Evolutionary conservation across 2,329 filamentous ascomycete species (phyloP).

Genomic region (Trichoderma sp.): DNA sequence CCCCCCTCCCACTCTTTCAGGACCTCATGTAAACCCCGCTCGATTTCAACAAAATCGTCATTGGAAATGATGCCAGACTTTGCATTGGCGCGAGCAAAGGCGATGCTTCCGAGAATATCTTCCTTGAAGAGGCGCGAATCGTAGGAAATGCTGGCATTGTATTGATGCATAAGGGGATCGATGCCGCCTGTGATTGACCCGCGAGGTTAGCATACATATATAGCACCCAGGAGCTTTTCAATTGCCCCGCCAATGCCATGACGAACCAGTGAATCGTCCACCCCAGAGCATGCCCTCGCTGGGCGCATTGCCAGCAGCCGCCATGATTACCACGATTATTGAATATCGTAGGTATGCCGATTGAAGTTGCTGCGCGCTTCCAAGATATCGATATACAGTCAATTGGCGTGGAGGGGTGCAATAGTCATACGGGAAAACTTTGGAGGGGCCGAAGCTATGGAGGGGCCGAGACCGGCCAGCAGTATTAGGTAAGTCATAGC

Average conservation of each 20-base stretch:
- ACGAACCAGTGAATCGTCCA: constrained; percentile 50
- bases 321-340: neutral
- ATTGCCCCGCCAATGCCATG: constrained; percentile 19
- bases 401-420: no score
- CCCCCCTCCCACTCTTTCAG: constrained; percentile 52
- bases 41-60: constrained; percentile 71
- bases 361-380: no score
- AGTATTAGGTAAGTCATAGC: no score
- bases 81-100: constrained; percentile 76
- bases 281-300: constrained; percentile 42
- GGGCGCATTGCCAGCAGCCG: constrained; percentile 28
- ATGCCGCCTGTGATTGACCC: constrained; percentile 47
- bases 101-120: constrained; percentile 78
- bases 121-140: constrained; percentile 76
- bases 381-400: no score
- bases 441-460: no score
- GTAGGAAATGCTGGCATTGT: constrained; percentile 72
- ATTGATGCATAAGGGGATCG: constrained; percentile 81
- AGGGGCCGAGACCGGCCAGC: neutral
- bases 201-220: constrained; percentile 31
- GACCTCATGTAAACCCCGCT: constrained; percentile 64
- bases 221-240: constrained; percentile 25
- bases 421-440: no score
- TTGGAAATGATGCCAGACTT: constrained; percentile 71
- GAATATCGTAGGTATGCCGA: neutral